Base-by-base conservation (phyloP, 345 rosid species). In the Corymbia maculata region DNA sequence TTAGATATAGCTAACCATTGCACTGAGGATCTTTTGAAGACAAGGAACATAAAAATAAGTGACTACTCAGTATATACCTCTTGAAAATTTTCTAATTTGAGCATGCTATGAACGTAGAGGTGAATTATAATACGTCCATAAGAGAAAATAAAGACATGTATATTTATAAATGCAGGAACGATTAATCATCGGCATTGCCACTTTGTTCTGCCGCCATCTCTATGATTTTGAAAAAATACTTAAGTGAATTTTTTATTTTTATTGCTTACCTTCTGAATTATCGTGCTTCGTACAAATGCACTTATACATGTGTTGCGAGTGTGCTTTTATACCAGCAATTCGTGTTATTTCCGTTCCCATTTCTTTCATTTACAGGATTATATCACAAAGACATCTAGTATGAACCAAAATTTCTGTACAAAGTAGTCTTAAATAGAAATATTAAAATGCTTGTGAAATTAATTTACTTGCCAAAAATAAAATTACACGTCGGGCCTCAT, bases 41-140 rank as follows among this genome's bases (percentile, higher is more conserved):
- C 42, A 5, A n/a, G 16, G 42, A 64, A n/a, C 75, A n/a, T 36
- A 3, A n/a, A 14, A n/a, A 64, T n/a, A n/a, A 64, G 19, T n/a
- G 19, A n/a, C 13, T 13, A 13, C 36, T 64, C 1, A 26, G 4
- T 4, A n/a, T n/a, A 6, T n/a, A 28, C 5, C 1, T 28, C 3
- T n/a, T 0, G 36, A 64, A 64, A 59, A 24, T 59, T 59, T 26
- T 26, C 66, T 10, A 2, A 59, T 22, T 59, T 64, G 5, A n/a
- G 75, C 75, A 64, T n/a, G 16, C 4, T 17, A 13, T n/a, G 0
- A 64, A 64, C 0, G 9, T 64, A 64, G 68, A 61, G 1, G 4
- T n/a, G 13, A 36, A 30, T 28, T 28, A 61, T n/a, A 13, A 61
- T 28, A 28, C 15, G 1, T 64, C n/a, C 7, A n/a, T 64, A 4